Evolutionary conservation across 768 basidiomycete species (phyloP).

Genomic region (Podaxis sp.): DNA sequence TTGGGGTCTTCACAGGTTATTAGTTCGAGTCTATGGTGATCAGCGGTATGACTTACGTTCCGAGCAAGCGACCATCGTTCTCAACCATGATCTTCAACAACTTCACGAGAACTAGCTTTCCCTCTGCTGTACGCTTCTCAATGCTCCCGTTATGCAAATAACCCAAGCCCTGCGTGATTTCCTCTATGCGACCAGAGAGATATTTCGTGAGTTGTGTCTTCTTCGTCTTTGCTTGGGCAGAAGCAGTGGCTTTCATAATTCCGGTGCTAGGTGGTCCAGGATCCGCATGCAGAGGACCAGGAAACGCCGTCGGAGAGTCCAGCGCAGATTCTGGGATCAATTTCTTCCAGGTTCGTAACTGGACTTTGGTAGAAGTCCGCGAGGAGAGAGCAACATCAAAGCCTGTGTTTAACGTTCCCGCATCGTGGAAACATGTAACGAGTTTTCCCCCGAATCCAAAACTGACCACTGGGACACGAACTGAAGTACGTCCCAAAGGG

Average conservation of each 20-base stretch:
- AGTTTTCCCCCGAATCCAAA: slow-evolving; percentile 96
- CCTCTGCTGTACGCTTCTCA: slow-evolving; percentile 66
- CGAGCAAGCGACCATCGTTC: slow-evolving; percentile 83
- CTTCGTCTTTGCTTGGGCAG: slow-evolving; percentile 75
- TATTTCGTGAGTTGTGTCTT: slow-evolving; percentile 78
- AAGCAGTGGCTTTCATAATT: slow-evolving; percentile 68
- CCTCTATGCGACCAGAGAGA: slow-evolving; percentile 70
- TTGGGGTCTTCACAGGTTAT: slow-evolving; percentile 40
- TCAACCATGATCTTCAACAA: slow-evolving; percentile 81
- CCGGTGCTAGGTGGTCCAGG: slow-evolving; percentile 61
- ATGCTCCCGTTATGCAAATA: slow-evolving; percentile 51
- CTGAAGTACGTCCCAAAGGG: slow-evolving; percentile 71
- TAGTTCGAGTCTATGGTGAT: not conserved
- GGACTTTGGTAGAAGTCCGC: slow-evolving; percentile 66
- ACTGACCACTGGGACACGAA: slow-evolving; percentile 75
- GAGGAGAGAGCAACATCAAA: slow-evolving; percentile 78
- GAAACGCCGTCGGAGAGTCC: slow-evolving; percentile 58
- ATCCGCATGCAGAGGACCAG: slow-evolving; percentile 87
- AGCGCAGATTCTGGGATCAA: slow-evolving; percentile 69
- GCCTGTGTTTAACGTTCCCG: slow-evolving; percentile 63
- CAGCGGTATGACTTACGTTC: slow-evolving; percentile 66
- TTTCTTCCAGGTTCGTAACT: slow-evolving; percentile 65
- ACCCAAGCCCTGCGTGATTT: slow-evolving; percentile 73
- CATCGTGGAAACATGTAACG: slow-evolving; percentile 84
- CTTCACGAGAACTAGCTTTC: slow-evolving; percentile 71